Evolutionary conservation across 176 grass and related monocot species (phyloP).

Genomic region (Raddia distichophylla): DNA sequence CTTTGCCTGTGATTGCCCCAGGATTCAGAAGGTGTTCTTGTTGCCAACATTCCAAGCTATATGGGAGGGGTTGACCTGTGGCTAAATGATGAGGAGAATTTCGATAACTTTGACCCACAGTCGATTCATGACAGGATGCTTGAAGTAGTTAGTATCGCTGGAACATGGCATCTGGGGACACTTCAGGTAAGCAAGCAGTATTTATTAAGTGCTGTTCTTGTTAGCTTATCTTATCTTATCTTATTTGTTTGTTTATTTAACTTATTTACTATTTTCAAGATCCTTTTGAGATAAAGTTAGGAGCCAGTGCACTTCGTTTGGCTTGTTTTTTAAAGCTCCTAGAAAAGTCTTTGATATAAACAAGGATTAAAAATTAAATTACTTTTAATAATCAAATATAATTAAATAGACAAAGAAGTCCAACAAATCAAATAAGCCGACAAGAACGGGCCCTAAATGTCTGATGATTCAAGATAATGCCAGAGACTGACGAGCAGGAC

Average conservation of each 20-base stretch:
- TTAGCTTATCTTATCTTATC: no score
- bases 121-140: conserved; percentile 83
- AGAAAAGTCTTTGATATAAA: no score
- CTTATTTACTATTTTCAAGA: no score
- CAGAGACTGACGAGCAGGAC: background rate
- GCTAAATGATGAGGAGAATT: conserved; percentile 63
- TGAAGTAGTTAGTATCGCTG: conserved; percentile 78
- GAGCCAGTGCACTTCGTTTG: no score
- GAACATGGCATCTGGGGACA: conserved; percentile 77
- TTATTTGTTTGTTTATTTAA: no score
- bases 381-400: no score
- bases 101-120: conserved; percentile 68
- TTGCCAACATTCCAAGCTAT: conserved; percentile 81
- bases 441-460: background rate
- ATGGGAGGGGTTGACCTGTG: conserved; percentile 91
- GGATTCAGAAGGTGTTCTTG: conserved; percentile 82
- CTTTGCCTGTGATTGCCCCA: conserved; percentile 28
- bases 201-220: background rate
- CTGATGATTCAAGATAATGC: background rate
- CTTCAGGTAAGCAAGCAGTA: conserved; percentile 57
- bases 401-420: no score
- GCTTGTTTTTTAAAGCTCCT: no score
- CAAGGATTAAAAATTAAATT: no score
- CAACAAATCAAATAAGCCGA: no score
- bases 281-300: no score